Percentiles rank a stretch among this genome's conserved stretches.
These are phyloP conservation scores for Pythium utonaiense DNA, from an alignment of 352 stramenopile genomes.

Conservation along the genomic window DNA sequence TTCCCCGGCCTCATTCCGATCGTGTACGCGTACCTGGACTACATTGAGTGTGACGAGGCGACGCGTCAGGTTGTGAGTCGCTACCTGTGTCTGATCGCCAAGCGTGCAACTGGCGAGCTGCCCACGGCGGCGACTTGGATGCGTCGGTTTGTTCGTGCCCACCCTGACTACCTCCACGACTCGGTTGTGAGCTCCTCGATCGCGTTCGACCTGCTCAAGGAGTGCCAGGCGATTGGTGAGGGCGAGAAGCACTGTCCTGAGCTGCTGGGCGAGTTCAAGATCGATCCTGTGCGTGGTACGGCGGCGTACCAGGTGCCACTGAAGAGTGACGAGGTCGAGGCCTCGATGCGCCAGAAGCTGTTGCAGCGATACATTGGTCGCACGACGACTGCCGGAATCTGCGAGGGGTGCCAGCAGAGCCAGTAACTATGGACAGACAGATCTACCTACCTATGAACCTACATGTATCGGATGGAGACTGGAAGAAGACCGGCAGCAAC, in stretches of 20 bases:
- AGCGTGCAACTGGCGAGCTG: conserved; percentile 94
- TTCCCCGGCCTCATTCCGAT: conserved; percentile 96
- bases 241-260: conserved; percentile 90
- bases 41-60: conserved; percentile 95
- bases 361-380: conserved; percentile 45
- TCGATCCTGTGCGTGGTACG: conserved; percentile 89
- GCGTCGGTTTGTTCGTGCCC: conserved; percentile 92
- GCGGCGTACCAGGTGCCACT: conserved; percentile 92
- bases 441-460: background rate
- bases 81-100: conserved; percentile 91
- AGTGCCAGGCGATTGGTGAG: conserved; percentile 96
- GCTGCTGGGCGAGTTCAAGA: conserved; percentile 91
- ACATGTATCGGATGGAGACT: background rate
- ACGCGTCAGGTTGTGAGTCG: conserved; percentile 72
- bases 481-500: background rate
- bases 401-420: conserved; percentile 20
- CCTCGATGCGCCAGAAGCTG: conserved; percentile 64
- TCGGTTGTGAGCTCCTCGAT: conserved; percentile 85
- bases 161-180: conserved; percentile 95
- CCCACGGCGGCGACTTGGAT: conserved; percentile 97
- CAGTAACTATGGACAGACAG: background rate
- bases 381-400: conserved; percentile 21
- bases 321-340: conserved; percentile 83
- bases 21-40: conserved; percentile 96
- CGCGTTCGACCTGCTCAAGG: conserved; percentile 92